Percentiles rank a stretch among this genome's conserved stretches.
Conservation (phyloP, 1,284 basidiomycete species). For the Trichosporon asahii region DNA sequence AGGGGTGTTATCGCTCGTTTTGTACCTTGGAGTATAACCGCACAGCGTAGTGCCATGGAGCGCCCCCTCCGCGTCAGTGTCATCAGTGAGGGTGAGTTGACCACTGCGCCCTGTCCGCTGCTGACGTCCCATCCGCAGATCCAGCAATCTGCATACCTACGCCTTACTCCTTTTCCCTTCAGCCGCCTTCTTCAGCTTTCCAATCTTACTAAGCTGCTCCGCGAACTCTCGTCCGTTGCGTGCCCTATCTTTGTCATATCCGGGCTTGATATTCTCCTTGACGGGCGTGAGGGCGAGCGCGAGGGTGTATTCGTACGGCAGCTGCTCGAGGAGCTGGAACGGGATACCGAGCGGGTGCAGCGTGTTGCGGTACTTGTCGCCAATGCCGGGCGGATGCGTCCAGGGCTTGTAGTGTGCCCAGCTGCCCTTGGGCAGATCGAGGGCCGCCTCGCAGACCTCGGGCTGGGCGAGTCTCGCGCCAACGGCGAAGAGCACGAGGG, state of each 20-base stretch:
- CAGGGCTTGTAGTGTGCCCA: not conserved
- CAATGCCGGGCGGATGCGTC: not conserved
- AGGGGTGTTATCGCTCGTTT: no score
- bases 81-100: no score
- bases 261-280: not conserved
- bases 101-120: no score
- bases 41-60: no score
- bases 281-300: not conserved
- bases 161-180: not conserved
- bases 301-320: constrained; percentile 1
- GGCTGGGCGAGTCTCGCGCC: not conserved
- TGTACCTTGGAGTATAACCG: no score
- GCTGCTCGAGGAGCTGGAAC: not conserved
- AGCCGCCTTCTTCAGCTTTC: not conserved
- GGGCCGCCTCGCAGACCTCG: not conserved
- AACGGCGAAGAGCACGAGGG: not conserved
- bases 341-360: not conserved
- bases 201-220: not conserved
- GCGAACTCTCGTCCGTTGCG: not conserved
- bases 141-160: not conserved
- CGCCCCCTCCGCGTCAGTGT: no score
- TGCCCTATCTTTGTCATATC: not conserved
- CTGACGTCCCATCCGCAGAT: not conserved
- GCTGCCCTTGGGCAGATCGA: not conserved
- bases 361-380: not conserved